A percentile compares a stretch with the other conserved stretches of the same genome.
Evolutionary conservation across 139 green algal genomes (phyloP).

Genomic region (Coelastrella sp.): DNA sequence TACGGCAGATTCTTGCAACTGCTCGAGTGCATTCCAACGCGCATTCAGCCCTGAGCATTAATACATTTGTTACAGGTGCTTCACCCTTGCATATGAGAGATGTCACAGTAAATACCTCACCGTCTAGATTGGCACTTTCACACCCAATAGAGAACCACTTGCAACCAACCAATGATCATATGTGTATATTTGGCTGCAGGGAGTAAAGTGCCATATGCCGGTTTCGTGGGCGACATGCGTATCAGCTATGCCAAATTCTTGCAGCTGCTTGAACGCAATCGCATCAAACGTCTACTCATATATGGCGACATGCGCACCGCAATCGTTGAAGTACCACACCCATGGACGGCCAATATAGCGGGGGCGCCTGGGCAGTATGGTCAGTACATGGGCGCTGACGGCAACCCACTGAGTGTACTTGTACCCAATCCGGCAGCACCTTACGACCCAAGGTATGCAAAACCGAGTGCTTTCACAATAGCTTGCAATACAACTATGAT

Average conservation of each 20-base stretch:
- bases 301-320: slow-evolving; percentile 76
- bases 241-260: slow-evolving; percentile 81
- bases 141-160: no score
- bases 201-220: slow-evolving; percentile 61
- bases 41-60: no score
- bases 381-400: slow-evolving; percentile 33
- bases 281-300: slow-evolving; percentile 75
- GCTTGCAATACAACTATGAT: not conserved
- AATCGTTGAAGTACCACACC: slow-evolving; percentile 71
- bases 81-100: no score
- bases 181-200: slow-evolving; percentile 50
- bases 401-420: slow-evolving; percentile 51
- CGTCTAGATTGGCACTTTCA: no score
- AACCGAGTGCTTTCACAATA: no score
- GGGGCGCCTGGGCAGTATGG: slow-evolving; percentile 54
- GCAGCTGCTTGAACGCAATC: slow-evolving; percentile 61
- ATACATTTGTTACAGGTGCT: no score
- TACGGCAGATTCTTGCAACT: slow-evolving; percentile 81
- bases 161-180: no score
- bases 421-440: slow-evolving; percentile 62
- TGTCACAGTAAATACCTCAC: no score
- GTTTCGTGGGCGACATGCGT: slow-evolving; percentile 71
- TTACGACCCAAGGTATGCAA: slow-evolving; percentile 65
- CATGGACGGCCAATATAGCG: slow-evolving; percentile 60
- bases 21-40: no score